phyloP scores from a whole-genome alignment of 495 filamentous ascomycete genomes.

The Hypomontagnella submonticulosa region DNA sequence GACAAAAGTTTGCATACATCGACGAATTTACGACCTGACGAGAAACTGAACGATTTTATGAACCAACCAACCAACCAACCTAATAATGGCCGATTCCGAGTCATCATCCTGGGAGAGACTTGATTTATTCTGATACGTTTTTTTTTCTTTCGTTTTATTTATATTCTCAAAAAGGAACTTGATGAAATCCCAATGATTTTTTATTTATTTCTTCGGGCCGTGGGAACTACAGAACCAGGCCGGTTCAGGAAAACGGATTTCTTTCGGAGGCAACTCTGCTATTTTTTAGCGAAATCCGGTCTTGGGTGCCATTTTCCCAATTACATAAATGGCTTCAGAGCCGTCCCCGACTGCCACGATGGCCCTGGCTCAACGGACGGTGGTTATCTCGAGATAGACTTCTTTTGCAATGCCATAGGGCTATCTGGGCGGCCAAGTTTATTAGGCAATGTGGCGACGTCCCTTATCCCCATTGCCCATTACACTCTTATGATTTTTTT shows the following conservation, averaged over 20 bases:
- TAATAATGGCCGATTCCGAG: conserved; percentile 32
- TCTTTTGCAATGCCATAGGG: conserved; percentile 36
- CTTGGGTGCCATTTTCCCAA: conserved; percentile 21
- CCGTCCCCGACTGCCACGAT: conserved; percentile 8
- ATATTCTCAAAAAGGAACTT: conserved; percentile 30
- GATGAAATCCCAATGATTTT: conserved; percentile 15
- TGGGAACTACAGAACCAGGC: conserved; percentile 45
- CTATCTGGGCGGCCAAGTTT: conserved; percentile 23
- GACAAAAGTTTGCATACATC: conserved; percentile 52
- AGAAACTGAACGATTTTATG: conserved; percentile 45
- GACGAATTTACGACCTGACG: conserved; percentile 42
- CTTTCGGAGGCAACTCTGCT: conserved; percentile 44
- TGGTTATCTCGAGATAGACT: conserved; percentile 44
- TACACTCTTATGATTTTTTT: conserved; percentile 17
- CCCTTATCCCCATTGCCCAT: not conserved
- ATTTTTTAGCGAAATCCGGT: conserved; percentile 31
- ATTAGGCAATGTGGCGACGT: conserved; percentile 15
- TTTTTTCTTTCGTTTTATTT: conserved; percentile 15
- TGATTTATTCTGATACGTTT: conserved; percentile 31
- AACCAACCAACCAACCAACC: conserved; percentile 28
- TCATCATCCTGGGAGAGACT: conserved; percentile 27
- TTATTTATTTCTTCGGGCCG: conserved; percentile 24
- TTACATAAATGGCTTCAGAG: conserved; percentile 14
- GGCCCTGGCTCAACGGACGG: conserved; percentile 29
- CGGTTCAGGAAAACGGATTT: conserved; percentile 44